Evolutionary conservation across 768 basidiomycete species (phyloP), one percentile per base, ranked within the genome.

Genomic region (Kwoniella dejecticola): DNA sequence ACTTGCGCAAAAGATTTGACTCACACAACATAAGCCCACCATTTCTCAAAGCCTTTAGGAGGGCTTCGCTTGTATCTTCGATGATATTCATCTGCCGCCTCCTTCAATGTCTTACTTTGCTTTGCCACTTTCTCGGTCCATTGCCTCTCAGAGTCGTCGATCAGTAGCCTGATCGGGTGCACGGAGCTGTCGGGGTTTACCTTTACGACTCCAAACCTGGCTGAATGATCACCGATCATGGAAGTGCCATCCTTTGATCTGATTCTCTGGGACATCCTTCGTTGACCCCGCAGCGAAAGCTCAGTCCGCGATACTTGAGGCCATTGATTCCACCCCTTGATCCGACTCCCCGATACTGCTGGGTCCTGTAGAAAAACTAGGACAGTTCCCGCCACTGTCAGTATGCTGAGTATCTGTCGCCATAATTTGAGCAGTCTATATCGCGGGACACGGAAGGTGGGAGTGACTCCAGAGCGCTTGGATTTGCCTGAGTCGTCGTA

Each of bases 41-140:
- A 83, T 31, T 79, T 79, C 27, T 83, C 82, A 58, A 83, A 83
- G 1, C 83, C 83, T 33, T 70, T 76, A 4, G 82, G 82, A 0
- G 83, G 82, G 3, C 64, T 53, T 40, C 64, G 57, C 23, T 52
- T 45, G 61, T 75, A 64, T 53, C 73, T 47, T 12, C 80, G 73
- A 31, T 60, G 69, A 55, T 83, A 83, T 58, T 83, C 82, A 7
- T 60, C 57, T 0, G 81, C 77, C 0, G 82, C 83, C 48, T 80
- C 69, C 0, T 70, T 71, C 6, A 83, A 68, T 0, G 81, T 80
- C 26, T 53, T 77, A 47, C 82, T 83, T 24, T 79, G 81, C 0
- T 74, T 74, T 0, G 64, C 61, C 1, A 67, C 54, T 67, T 81
- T 82, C 1, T 58, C 57, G 26, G 70, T 68, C 78, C 78, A 79